These are phyloP conservation scores for Diplodia mutila DNA, from an alignment of 2,329 filamentous ascomycete genomes.

Conservation along the genomic window DNA sequence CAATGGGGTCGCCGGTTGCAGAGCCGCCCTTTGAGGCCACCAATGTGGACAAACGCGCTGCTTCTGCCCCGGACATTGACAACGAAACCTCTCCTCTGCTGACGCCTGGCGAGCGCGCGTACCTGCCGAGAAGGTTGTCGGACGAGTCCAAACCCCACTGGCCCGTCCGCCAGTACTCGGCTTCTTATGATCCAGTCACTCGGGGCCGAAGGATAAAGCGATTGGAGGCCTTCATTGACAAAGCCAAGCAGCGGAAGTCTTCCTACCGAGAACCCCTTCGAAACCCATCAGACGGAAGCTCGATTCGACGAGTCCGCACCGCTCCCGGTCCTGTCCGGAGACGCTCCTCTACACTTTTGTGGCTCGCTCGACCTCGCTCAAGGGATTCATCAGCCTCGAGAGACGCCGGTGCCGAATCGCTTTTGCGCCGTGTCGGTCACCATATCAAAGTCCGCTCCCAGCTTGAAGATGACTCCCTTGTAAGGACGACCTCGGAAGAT, in stretches of 20 bases:
- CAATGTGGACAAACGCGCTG: neutral
- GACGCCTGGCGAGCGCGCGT: neutral
- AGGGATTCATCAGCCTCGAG: neutral
- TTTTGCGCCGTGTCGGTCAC: slow-evolving; percentile 20
- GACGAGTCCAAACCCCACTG: slow-evolving; percentile 5
- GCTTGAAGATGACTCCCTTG: neutral
- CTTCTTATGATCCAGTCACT: slow-evolving; percentile 23
- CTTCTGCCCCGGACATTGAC: slow-evolving; percentile 5
- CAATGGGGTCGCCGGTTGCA: neutral
- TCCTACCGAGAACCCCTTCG: slow-evolving; percentile 12
- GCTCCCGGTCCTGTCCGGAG: neutral
- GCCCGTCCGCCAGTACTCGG: slow-evolving; percentile 17
- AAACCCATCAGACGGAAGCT: neutral
- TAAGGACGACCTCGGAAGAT: neutral
- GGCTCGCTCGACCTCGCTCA: slow-evolving; percentile 14
- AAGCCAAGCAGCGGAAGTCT: slow-evolving; percentile 13
- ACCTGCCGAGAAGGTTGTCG: slow-evolving; percentile 2
- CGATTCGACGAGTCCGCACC: slow-evolving; percentile 16
- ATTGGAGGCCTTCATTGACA: slow-evolving; percentile 16
- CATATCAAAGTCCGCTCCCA: slow-evolving; percentile 16
- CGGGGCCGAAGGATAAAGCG: slow-evolving; percentile 10
- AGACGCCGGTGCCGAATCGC: neutral
- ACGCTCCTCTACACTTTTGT: slow-evolving; percentile 17
- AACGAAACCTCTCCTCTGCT: slow-evolving; percentile 7
- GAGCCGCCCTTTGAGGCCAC: neutral